Conservation (phyloP, 306 rosid genomes). For the Hippophae gyantsensis region DNA sequence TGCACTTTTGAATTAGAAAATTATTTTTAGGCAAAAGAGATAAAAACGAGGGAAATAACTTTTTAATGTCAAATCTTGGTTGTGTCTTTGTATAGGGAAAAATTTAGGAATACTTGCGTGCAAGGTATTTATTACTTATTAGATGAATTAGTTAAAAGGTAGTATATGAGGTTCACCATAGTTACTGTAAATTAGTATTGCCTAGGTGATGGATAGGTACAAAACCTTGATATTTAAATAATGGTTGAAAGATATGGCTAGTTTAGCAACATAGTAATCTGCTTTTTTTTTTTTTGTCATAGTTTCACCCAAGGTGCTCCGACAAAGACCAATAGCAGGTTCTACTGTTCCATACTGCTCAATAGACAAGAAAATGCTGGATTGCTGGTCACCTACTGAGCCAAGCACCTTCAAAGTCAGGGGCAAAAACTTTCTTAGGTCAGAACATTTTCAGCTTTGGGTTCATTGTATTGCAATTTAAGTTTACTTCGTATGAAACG, state of each 20-base stretch:
- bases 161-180: no score
- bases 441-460: slow-evolving; percentile 6
- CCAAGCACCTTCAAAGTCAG: slow-evolving; percentile 80
- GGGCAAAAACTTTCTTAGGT: slow-evolving; percentile 78
- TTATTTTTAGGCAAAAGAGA: no score
- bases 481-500: slow-evolving; percentile 11
- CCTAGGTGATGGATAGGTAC: neutral
- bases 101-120: no score
- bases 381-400: slow-evolving; percentile 84
- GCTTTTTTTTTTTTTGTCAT: slow-evolving; percentile 20
- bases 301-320: slow-evolving; percentile 67
- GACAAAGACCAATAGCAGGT: slow-evolving; percentile 62
- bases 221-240: neutral
- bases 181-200: no score
- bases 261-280: slow-evolving; percentile 18
- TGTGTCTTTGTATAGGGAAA: no score
- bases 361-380: slow-evolving; percentile 51
- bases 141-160: no score
- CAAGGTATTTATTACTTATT: no score
- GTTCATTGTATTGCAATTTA: neutral
- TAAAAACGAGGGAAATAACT: no score
- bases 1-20: no score
- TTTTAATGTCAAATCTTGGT: no score
- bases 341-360: slow-evolving; percentile 53
- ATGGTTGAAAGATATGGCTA: neutral